phyloP scores from a whole-genome alignment of 352 stramenopile species.

The Plasmopara muralis region DNA sequence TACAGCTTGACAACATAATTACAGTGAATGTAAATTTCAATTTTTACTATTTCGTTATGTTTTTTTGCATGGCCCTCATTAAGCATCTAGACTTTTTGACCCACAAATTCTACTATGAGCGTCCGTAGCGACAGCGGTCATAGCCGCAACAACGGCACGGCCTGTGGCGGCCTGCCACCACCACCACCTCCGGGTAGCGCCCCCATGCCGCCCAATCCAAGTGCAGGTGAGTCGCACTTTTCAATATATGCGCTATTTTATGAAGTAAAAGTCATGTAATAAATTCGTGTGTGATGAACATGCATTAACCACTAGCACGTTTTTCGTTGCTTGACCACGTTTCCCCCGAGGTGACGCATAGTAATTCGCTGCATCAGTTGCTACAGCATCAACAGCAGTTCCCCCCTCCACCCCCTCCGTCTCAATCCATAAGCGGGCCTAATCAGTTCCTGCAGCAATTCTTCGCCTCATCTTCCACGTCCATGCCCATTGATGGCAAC shows the following conservation, averaged over 20 bases:
- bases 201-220: slow-evolving; percentile 20
- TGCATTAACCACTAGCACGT: slow-evolving; percentile 18
- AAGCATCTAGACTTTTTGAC: too few species aligned
- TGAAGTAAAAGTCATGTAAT: not conserved
- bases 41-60: too few species aligned
- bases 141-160: slow-evolving; percentile 41
- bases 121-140: slow-evolving; percentile 30
- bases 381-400: slow-evolving; percentile 47
- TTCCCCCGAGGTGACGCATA: slow-evolving; percentile 62
- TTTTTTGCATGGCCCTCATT: too few species aligned
- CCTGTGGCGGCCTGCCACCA: slow-evolving; percentile 24
- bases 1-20: too few species aligned
- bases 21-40: too few species aligned
- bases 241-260: not conserved
- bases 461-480: slow-evolving; percentile 29
- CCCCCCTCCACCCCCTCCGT: slow-evolving; percentile 15
- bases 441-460: slow-evolving; percentile 62
- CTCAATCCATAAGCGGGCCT: slow-evolving; percentile 19
- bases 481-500: slow-evolving; percentile 18
- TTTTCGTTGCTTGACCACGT: slow-evolving; percentile 49
- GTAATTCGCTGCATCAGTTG: slow-evolving; percentile 56
- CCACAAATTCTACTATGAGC: slow-evolving; percentile 19
- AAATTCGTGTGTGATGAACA: slow-evolving; percentile 7
- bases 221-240: slow-evolving; percentile 5
- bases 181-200: slow-evolving; percentile 22